Evolutionary conservation across 495 filamentous ascomycete species (phyloP).

Genomic region (Podospora anserina): DNA sequence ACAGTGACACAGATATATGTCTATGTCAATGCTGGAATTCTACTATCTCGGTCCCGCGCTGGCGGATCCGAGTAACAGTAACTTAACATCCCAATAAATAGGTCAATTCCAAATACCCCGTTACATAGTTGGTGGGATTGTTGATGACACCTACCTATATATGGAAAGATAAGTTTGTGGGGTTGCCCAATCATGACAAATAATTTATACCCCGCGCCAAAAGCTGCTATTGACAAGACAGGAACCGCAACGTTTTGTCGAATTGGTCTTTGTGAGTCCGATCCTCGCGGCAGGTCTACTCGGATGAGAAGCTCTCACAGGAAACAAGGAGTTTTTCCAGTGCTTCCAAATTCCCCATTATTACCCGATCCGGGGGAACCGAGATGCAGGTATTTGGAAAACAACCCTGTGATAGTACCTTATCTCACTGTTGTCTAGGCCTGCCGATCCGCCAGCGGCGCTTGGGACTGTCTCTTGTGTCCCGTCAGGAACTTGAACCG

Average conservation of each 20-base stretch:
- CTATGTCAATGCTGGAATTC: not conserved
- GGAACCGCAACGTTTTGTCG: too few relatives aligned
- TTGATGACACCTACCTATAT: not conserved
- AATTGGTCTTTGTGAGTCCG: not conserved
- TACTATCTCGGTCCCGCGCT: not conserved
- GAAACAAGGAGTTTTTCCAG: not conserved
- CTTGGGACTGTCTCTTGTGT: not conserved
- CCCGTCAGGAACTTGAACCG: not conserved
- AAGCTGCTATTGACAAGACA: not conserved
- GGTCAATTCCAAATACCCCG: not conserved
- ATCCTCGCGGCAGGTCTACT: not conserved
- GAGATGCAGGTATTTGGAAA: not conserved
- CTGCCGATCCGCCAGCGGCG: not conserved
- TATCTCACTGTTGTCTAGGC: not conserved
- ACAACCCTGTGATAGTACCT: constrained; percentile 2
- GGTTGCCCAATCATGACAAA: not conserved
- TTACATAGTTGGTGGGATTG: not conserved
- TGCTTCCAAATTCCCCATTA: not conserved
- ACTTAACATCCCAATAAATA: not conserved
- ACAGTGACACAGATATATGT: not conserved
- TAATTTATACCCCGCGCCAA: not conserved
- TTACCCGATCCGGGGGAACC: not conserved
- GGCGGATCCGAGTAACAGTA: not conserved
- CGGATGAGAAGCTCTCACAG: not conserved
- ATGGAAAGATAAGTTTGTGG: not conserved